Evolutionary conservation across 2,329 filamentous ascomycete genomes (phyloP).

Genomic region (Emergomyces africanus): DNA sequence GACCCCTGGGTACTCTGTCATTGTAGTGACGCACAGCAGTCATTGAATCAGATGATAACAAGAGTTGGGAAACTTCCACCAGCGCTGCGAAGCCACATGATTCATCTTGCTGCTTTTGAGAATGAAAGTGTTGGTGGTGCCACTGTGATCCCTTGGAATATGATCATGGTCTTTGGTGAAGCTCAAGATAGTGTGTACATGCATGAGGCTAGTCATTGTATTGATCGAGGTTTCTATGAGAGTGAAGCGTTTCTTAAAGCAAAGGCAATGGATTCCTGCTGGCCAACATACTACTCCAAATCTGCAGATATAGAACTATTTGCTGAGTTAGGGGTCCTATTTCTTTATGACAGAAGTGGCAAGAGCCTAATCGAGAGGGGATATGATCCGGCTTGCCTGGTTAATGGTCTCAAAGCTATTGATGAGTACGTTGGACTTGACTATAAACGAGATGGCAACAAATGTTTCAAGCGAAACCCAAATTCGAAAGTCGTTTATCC

Average conservation of each 20-base stretch:
- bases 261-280: neutral
- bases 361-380: neutral
- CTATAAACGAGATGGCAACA: neutral
- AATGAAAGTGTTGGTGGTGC: neutral
- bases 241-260: neutral
- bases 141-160: neutral
- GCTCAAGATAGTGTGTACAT: neutral
- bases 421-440: neutral
- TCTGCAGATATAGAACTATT: neutral
- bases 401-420: neutral
- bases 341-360: neutral
- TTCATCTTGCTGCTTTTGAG: neutral
- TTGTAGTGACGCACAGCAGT: neutral
- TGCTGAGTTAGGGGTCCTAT: neutral
- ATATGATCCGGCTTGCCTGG: neutral
- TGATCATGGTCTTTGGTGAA: neutral
- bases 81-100: neutral
- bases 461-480: neutral
- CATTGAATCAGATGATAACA: neutral
- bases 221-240: neutral
- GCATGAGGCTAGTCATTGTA: neutral
- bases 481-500: neutral
- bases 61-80: neutral
- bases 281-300: neutral
- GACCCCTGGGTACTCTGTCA: neutral